These are phyloP conservation scores for Podospora tetraspora DNA, from an alignment of 495 filamentous ascomycete genomes.

Conservation along the genomic window DNA sequence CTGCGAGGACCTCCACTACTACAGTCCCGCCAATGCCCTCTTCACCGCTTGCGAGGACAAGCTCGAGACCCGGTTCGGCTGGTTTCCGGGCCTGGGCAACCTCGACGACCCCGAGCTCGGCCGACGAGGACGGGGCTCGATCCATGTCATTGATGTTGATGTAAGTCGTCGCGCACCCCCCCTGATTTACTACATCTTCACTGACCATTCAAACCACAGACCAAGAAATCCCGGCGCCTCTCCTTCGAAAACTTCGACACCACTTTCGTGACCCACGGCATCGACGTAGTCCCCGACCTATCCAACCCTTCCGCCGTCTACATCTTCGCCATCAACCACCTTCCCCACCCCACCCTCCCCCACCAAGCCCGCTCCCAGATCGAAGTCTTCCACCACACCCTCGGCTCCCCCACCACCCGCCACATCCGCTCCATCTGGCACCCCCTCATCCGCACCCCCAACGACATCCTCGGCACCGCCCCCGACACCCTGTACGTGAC, in stretches of 20 bases:
- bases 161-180: conserved; percentile 23
- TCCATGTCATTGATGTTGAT: conserved; percentile 53
- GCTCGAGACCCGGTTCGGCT: conserved; percentile 40
- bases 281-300: conserved; percentile 50
- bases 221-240: conserved; percentile 45
- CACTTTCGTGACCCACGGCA: conserved; percentile 56
- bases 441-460: conserved; percentile 52
- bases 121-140: conserved; percentile 36
- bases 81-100: conserved; percentile 51
- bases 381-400: conserved; percentile 53
- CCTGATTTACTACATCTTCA: not conserved
- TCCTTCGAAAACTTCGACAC: conserved; percentile 47
- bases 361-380: conserved; percentile 40
- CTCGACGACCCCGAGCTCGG: conserved; percentile 33
- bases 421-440: conserved; percentile 45
- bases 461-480: conserved; percentile 50
- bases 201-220: conserved; percentile 31
- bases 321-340: conserved; percentile 58
- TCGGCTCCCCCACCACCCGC: conserved; percentile 28
- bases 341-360: conserved; percentile 28
- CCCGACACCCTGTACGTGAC: conserved; percentile 52
- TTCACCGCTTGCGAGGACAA: conserved; percentile 55
- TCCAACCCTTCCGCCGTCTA: conserved; percentile 47
- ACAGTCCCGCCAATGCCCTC: conserved; percentile 42
- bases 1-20: conserved; percentile 58